Percentiles rank a stretch among this genome's conserved stretches.
Conservation (phyloP, 1,139 yeast species). For the Pichia cactophila region DNA sequence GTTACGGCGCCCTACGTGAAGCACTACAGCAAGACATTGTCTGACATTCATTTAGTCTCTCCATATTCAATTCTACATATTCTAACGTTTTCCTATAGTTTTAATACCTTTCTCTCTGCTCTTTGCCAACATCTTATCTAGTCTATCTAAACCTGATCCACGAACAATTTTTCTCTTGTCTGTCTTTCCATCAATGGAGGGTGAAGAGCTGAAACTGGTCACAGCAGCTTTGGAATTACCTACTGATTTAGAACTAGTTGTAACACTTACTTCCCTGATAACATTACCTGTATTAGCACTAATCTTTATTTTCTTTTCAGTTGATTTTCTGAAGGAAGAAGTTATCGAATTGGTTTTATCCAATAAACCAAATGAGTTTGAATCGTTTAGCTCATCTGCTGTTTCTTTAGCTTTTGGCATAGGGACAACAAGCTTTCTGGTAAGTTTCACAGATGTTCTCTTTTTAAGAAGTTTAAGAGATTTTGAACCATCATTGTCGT, state of each 20-base stretch:
- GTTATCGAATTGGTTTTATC: constrained; percentile 17
- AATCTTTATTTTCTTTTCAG: constrained; percentile 14
- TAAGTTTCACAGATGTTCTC: constrained; percentile 11
- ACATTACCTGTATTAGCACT: constrained; percentile 22
- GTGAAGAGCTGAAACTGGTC: constrained; percentile 17
- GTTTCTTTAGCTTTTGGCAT: background rate
- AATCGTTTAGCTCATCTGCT: background rate
- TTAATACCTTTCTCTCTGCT: constrained; percentile 17
- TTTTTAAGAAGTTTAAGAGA: constrained; percentile 21
- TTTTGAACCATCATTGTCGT: constrained; percentile 26
- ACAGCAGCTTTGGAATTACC: constrained; percentile 23
- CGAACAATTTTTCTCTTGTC: background rate
- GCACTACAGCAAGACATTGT: constrained; percentile 30
- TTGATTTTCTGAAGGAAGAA: constrained; percentile 15
- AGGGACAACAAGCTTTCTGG: constrained; percentile 9
- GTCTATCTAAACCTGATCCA: constrained; percentile 18
- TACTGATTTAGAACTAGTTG: constrained; percentile 21
- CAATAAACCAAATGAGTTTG: constrained; percentile 14
- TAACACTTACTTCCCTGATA: constrained; percentile 25
- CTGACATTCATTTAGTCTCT: background rate
- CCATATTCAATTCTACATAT: background rate
- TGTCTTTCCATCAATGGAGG: background rate
- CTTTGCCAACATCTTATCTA: constrained; percentile 19
- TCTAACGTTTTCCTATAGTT: constrained; percentile 3
- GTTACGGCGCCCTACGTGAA: constrained; percentile 37